These are phyloP conservation scores for Fusarium chlamydosporum DNA, from an alignment of 2,329 filamentous ascomycete species.

Conservation along the genomic window DNA sequence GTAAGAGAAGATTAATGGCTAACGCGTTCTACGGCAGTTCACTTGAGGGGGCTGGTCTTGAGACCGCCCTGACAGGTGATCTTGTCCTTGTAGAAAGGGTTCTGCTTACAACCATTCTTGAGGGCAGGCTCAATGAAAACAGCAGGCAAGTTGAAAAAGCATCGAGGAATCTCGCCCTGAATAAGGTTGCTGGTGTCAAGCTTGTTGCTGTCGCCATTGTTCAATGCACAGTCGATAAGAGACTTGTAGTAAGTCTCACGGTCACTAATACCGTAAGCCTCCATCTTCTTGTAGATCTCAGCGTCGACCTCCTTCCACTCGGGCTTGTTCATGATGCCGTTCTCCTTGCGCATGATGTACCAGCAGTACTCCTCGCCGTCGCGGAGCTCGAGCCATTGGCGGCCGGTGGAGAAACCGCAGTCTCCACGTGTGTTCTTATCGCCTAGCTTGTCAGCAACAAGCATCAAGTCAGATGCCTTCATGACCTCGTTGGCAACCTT, in stretches of 20 bases:
- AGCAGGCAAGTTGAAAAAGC: conserved; percentile 29
- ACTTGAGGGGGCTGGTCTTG: conserved; percentile 19
- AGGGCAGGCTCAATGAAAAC: conserved; percentile 26
- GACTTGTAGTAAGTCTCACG: conserved; percentile 29
- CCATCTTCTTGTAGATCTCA: conserved; percentile 42
- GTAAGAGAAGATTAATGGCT: not conserved
- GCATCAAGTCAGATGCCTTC: conserved; percentile 15
- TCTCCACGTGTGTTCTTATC: not conserved
- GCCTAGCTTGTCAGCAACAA: conserved; percentile 35
- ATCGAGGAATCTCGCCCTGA: conserved; percentile 21
- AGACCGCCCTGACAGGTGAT: too few relatives aligned
- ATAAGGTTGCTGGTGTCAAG: conserved; percentile 21
- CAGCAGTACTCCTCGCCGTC: conserved; percentile 38
- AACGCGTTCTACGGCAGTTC: rapidly evolving
- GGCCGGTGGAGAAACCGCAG: conserved; percentile 17
- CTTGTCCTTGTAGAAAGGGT: conserved; percentile 12
- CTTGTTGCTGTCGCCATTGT: conserved; percentile 12
- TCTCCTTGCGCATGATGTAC: conserved; percentile 38
- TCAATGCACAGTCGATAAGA: conserved; percentile 23
- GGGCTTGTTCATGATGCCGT: not conserved
- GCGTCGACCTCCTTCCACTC: conserved; percentile 14
- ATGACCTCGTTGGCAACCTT: conserved; percentile 45
- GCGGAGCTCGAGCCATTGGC: conserved; percentile 31
- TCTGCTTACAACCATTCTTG: not conserved
- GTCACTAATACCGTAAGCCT: conserved; percentile 23